Conservation (phyloP, 1,284 basidiomycete genomes). For the Inonotus hispidus region DNA sequence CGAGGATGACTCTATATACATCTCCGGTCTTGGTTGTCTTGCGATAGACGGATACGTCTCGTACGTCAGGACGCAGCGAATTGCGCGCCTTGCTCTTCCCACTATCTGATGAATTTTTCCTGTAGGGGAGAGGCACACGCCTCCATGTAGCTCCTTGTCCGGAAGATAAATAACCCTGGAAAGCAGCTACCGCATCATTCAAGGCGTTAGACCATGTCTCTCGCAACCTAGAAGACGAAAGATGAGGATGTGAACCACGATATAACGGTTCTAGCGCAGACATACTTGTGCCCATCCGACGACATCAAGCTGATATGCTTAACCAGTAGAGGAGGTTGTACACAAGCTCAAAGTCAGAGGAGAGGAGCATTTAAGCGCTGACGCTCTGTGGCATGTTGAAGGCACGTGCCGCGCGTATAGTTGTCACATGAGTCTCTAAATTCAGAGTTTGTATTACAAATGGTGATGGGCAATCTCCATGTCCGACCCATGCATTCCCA, state of each 20-base stretch:
- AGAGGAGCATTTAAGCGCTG: too few species aligned
- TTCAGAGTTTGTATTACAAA: too few species aligned
- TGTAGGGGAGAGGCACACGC: slow-evolving; percentile 44
- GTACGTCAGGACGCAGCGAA: slow-evolving; percentile 47
- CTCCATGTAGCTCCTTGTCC: slow-evolving; percentile 65
- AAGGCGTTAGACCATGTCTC: slow-evolving; percentile 72
- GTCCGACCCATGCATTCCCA: too few species aligned
- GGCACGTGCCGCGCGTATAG: background rate
- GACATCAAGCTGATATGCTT: slow-evolving; percentile 9
- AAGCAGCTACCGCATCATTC: slow-evolving; percentile 62
- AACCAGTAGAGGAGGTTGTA: background rate
- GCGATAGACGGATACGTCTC: slow-evolving; percentile 67
- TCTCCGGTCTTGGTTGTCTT: slow-evolving; percentile 62
- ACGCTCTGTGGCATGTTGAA: too few species aligned
- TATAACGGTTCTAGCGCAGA: background rate
- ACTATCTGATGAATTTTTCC: slow-evolving; percentile 31
- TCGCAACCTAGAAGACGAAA: slow-evolving; percentile 46
- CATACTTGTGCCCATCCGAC: slow-evolving; percentile 17
- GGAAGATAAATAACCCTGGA: slow-evolving; percentile 63
- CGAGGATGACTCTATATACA: slow-evolving; percentile 79
- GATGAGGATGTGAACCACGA: background rate
- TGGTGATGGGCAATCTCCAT: too few species aligned
- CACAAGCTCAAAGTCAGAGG: background rate
- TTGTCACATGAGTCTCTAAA: background rate
- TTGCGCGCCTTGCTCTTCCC: slow-evolving; percentile 58